phyloP scores from a whole-genome alignment of 1,284 basidiomycete genomes.

The Leccinum solheimii region DNA sequence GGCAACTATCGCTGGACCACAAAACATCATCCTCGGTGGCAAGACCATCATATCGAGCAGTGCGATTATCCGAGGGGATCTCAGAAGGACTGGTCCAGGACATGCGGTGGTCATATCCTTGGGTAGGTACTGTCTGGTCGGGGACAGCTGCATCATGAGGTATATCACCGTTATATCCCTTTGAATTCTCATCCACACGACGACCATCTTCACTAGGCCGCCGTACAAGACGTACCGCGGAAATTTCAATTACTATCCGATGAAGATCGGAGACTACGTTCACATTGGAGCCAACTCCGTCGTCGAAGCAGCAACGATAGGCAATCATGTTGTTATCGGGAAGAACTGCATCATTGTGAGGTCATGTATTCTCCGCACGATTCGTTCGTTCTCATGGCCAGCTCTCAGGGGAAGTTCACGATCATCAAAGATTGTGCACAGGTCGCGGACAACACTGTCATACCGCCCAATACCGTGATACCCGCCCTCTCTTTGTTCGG shows the following conservation, averaged over 20 bases:
- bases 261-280: constrained; percentile 95
- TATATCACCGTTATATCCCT: constrained; percentile 30
- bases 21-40: constrained; percentile 96
- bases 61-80: constrained; percentile 87
- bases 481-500: constrained; percentile 85
- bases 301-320: constrained; percentile 93
- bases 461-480: constrained; percentile 92
- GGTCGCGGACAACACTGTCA: constrained; percentile 83
- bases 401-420: constrained; percentile 84
- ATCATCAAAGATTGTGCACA: constrained; percentile 96
- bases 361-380: constrained; percentile 8
- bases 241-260: constrained; percentile 96
- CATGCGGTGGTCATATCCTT: constrained; percentile 92
- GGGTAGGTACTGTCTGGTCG: constrained; percentile 90
- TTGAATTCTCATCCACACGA: background rate
- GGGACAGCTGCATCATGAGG: constrained; percentile 89
- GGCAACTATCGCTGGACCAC: constrained; percentile 90
- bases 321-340: constrained; percentile 93
- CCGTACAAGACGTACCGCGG: constrained; percentile 90
- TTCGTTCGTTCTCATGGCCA: background rate
- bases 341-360: constrained; percentile 92
- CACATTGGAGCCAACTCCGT: constrained; percentile 87
- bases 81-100: constrained; percentile 79
- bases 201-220: constrained; percentile 46
- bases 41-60: constrained; percentile 94